Conservation (phyloP, 148 eudicot genomes). For the Rhododendron mucronatum region DNA sequence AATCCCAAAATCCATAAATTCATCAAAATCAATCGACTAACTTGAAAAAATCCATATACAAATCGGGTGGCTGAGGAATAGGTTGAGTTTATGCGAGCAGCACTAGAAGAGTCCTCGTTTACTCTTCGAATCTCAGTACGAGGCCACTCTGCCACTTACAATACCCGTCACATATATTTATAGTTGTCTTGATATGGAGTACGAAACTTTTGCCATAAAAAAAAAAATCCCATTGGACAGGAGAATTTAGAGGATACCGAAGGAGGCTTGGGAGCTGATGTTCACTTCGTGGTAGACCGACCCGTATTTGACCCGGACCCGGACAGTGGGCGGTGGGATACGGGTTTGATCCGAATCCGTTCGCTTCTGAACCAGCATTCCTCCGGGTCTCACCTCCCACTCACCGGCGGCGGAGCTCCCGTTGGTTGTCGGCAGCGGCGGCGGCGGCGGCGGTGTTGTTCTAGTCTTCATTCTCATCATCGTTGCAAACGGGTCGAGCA, state of each 20-base stretch:
- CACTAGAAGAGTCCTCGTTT: too few relatives aligned
- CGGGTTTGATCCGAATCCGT: conserved; percentile 45
- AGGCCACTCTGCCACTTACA: too few relatives aligned
- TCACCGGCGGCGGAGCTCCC: conserved; percentile 28
- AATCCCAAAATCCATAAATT: background rate
- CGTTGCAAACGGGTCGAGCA: background rate
- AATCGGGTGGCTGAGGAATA: too few relatives aligned
- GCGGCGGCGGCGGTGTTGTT: conserved; percentile 18
- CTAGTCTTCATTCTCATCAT: conserved; percentile 85
- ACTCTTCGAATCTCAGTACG: too few relatives aligned
- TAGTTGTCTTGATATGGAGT: too few relatives aligned
- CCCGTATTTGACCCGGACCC: conserved; percentile 78
- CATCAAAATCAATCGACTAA: background rate
- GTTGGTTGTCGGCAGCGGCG: conserved; percentile 15
- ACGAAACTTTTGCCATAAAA: background rate
- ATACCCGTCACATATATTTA: too few relatives aligned
- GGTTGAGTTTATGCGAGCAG: too few relatives aligned
- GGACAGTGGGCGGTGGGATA: conserved; percentile 48
- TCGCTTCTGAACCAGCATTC: conserved; percentile 87
- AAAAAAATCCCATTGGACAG: background rate
- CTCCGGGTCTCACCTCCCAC: conserved; percentile 88
- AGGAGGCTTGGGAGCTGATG: conserved; percentile 71
- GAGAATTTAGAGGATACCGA: conserved; percentile 39
- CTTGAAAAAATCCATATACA: too few relatives aligned
- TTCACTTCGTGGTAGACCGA: conserved; percentile 59